Conservation (phyloP, 2,329 filamentous ascomycete genomes). For the Sordariomycetes sp. region DNA sequence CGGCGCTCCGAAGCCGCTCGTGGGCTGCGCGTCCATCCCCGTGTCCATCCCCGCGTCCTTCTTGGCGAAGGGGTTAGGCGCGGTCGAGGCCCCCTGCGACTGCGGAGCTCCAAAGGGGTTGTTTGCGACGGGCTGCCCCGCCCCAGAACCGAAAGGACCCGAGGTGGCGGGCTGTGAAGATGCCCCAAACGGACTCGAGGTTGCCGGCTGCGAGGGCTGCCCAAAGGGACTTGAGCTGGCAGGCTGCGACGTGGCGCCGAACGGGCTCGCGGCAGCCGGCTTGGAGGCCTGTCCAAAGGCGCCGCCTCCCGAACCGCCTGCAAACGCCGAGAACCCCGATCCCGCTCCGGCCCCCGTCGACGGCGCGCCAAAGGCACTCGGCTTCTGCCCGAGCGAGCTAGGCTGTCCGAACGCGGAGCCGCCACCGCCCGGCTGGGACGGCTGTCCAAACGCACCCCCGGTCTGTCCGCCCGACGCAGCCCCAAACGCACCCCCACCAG, state of each 20-base stretch:
- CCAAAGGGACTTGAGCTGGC: conserved; percentile 23
- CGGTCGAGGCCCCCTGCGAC: conserved; percentile 3
- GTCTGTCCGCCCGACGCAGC: conserved; percentile 4
- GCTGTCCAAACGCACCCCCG: conserved; percentile 5
- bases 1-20: background rate
- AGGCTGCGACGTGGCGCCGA: background rate
- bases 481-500: conserved; percentile 16
- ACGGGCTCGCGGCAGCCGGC: conserved; percentile 2
- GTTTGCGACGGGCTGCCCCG: conserved; percentile 8
- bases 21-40: conserved; percentile 2
- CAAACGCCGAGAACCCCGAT: background rate
- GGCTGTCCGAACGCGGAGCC: conserved; percentile 1
- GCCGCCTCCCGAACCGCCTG: background rate
- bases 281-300: too few species aligned
- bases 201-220: conserved; percentile 1
- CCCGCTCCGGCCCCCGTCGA: background rate
- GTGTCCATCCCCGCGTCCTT: background rate
- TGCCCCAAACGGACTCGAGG: conserved; percentile 2
- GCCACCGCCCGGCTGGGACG: conserved; percentile 10
- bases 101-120: conserved; percentile 12
- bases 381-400: conserved; percentile 13
- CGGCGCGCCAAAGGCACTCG: conserved; percentile 18
- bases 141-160: conserved; percentile 8
- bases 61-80: conserved; percentile 12
- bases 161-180: background rate